Percentiles rank a stretch among this genome's conserved stretches.
These are phyloP conservation scores for Fusarium nelsonii DNA, from an alignment of 2,329 filamentous ascomycete genomes.

Conservation along the genomic window DNA sequence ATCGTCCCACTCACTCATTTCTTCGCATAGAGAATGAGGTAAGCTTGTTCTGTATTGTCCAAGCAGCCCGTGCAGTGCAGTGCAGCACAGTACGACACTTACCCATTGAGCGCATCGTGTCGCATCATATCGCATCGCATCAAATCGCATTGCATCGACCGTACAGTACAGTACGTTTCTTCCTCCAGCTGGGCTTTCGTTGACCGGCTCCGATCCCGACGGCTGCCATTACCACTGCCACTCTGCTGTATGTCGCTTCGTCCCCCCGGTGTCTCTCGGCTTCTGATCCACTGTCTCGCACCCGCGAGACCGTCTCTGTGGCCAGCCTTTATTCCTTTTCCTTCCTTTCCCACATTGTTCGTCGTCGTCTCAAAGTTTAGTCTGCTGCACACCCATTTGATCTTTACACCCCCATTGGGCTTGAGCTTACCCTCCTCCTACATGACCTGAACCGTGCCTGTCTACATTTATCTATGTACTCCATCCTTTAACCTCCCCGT, in stretches of 20 bases:
- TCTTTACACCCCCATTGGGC: conserved; percentile 31
- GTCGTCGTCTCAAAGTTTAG: conserved; percentile 43
- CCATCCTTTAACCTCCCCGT: conserved; percentile 40
- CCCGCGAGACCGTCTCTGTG: conserved; percentile 35
- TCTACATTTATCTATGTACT: conserved; percentile 31
- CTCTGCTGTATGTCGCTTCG: conserved; percentile 21
- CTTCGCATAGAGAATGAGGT: conserved; percentile 38
- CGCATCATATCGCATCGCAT: conserved; percentile 10
- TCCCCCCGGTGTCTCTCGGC: conserved; percentile 35
- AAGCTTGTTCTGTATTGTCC: conserved; percentile 16
- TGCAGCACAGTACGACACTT: conserved; percentile 18
- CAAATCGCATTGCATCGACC: conserved; percentile 8
- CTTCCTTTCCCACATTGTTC: conserved; percentile 17
- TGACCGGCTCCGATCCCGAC: conserved; percentile 39
- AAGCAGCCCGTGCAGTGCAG: not conserved
- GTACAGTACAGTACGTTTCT: conserved; percentile 12
- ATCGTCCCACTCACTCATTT: conserved; percentile 20
- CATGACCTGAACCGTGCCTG: conserved; percentile 2
- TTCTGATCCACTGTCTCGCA: conserved; percentile 41
- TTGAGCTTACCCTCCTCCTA: conserved; percentile 38
- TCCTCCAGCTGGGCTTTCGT: conserved; percentile 4
- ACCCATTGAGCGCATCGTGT: conserved; percentile 14
- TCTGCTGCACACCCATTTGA: conserved; percentile 34
- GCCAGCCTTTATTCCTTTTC: conserved; percentile 30
- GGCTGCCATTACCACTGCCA: conserved; percentile 40